Conservation (phyloP, 2,329 filamentous ascomycete species). For the Paraconiothyrium sp. region DNA sequence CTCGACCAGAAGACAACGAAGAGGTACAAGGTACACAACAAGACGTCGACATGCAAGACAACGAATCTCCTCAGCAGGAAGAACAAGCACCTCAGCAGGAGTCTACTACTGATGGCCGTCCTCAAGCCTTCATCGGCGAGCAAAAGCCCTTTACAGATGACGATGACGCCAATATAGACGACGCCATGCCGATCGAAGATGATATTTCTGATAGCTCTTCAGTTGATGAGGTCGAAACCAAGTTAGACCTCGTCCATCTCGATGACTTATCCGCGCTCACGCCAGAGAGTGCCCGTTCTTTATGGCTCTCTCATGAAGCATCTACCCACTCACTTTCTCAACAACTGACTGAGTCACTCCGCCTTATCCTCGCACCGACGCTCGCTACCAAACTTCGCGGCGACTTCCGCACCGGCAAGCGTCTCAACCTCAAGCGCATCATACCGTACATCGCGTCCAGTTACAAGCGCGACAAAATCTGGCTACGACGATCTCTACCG, state of each 20-base stretch:
- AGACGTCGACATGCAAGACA: constrained; percentile 60
- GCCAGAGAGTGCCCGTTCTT: constrained; percentile 69
- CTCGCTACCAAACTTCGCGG: constrained; percentile 96
- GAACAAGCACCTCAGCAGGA: constrained; percentile 39
- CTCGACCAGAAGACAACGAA: constrained; percentile 46
- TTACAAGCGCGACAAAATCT: constrained; percentile 99
- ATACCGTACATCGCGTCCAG: constrained; percentile 98
- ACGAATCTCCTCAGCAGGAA: constrained; percentile 37
- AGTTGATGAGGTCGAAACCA: constrained; percentile 60
- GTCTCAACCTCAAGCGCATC: constrained; percentile 98
- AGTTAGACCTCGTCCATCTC: constrained; percentile 79
- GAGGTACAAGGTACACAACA: constrained; percentile 45
- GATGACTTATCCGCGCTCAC: constrained; percentile 50
- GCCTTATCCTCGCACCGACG: constrained; percentile 92
- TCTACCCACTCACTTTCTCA: constrained; percentile 87
- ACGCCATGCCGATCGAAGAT: constrained; percentile 47
- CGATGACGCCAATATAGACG: constrained; percentile 52
- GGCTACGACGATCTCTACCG: constrained; percentile 93
- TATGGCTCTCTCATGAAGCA: constrained; percentile 87
- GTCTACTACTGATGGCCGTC: constrained; percentile 43
- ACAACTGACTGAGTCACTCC: constrained; percentile 90
- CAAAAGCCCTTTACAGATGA: constrained; percentile 46
- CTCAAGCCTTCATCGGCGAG: constrained; percentile 58
- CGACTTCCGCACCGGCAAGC: constrained; percentile 95
- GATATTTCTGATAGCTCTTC: constrained; percentile 47